Conservation (phyloP, 106 monocot genomes). For the Allium fistulosum region DNA sequence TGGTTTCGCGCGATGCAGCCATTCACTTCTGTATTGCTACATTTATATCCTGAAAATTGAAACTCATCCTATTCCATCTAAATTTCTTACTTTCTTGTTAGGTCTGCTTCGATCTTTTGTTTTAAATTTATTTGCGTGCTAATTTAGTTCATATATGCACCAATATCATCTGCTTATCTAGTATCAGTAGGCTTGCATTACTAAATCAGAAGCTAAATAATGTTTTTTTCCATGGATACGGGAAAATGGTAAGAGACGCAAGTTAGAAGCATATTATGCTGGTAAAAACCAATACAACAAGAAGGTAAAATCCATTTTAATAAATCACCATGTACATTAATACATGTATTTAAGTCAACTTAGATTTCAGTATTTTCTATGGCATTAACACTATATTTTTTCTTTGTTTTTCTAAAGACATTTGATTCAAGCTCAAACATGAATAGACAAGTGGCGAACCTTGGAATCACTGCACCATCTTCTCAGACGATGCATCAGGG, state of each 20-base stretch:
- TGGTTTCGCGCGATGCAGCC: no score
- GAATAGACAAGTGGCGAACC: neutral
- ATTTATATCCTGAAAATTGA: no score
- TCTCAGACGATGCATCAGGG: conserved; percentile 13
- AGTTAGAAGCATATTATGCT: conserved; percentile 1
- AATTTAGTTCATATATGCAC: neutral
- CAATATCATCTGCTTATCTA: no score
- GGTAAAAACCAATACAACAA: neutral
- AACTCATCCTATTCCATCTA: no score
- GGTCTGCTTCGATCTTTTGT: no score
- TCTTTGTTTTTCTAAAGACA: neutral
- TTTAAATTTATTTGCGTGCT: neutral
- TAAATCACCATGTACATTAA: neutral
- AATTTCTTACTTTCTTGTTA: no score
- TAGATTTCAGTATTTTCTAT: neutral
- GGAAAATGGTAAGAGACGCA: conserved; percentile 7
- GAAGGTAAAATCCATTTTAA: conserved; percentile 2
- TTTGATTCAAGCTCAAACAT: conserved; percentile 13
- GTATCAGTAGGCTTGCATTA: no score
- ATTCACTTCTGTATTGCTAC: no score
- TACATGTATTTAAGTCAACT: neutral
- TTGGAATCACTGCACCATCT: conserved; percentile 6
- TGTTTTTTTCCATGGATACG: neutral
- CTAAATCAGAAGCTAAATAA: neutral
- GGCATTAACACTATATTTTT: no score